phyloP scores from a whole-genome alignment of 768 basidiomycete species.

The Leccinum olivaceopallidum region DNA sequence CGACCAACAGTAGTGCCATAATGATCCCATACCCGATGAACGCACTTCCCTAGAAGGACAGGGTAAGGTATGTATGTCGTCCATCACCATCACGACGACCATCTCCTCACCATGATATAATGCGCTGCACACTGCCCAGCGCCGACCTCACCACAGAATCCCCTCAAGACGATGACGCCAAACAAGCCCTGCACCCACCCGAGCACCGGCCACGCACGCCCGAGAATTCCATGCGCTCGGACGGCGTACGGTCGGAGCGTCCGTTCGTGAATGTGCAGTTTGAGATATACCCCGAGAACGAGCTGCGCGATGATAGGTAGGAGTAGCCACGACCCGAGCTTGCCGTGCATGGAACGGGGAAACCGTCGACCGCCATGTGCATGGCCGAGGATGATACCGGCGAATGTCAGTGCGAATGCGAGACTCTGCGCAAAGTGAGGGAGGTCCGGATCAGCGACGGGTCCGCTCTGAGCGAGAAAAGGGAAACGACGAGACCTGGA shows the following conservation, averaged over 20 bases:
- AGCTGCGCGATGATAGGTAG: slow-evolving; percentile 68
- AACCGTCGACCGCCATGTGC: slow-evolving; percentile 83
- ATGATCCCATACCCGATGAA: slow-evolving; percentile 88
- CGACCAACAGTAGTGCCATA: slow-evolving; percentile 74
- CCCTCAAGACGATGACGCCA: slow-evolving; percentile 70
- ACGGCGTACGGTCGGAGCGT: slow-evolving; percentile 73
- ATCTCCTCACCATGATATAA: slow-evolving; percentile 65
- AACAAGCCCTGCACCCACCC: slow-evolving; percentile 92
- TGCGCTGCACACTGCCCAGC: slow-evolving; percentile 88
- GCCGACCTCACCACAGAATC: slow-evolving; percentile 72
- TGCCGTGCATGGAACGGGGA: slow-evolving; percentile 71
- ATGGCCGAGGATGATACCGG: slow-evolving; percentile 82
- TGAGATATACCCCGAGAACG: slow-evolving; percentile 82
- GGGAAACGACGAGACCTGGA: slow-evolving; percentile 50
- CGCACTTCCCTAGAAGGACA: slow-evolving; percentile 58
- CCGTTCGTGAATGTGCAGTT: slow-evolving; percentile 84
- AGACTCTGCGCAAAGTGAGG: slow-evolving; percentile 44
- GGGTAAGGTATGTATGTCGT: slow-evolving; percentile 7
- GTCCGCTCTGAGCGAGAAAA: neutral
- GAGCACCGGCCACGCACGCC: slow-evolving; percentile 79
- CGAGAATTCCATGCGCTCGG: slow-evolving; percentile 70
- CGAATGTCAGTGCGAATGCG: slow-evolving; percentile 68
- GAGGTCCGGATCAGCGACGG: slow-evolving; percentile 1
- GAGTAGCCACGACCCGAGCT: slow-evolving; percentile 52
- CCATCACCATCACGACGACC: slow-evolving; percentile 5